Evolutionary conservation across 805 yeast genomes (phyloP), one percentile per base, ranked within the genome.

Genomic region (Schizosaccharomyces octosporus): DNA sequence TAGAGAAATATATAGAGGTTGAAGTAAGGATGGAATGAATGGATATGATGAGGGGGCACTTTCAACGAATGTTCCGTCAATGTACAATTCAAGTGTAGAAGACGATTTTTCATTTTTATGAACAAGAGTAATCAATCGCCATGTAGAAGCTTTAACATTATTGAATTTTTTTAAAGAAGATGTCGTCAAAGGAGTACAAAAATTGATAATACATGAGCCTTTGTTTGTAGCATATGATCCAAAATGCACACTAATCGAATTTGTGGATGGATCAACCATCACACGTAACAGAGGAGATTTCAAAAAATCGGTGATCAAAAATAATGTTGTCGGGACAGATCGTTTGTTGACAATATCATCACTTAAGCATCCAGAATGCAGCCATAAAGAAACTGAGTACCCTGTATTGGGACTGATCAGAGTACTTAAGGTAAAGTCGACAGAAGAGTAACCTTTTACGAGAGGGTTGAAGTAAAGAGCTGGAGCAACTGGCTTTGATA

Each of bases 311-410:
- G 57, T 17, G 31, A 51, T 7, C 19, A 29, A 29, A 24, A 51
- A 24, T 19, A 51, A 13, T 4, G 57, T 51, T 7, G 36, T 51
- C 11, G 57, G 57, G 36, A 29, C 31, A 51, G 9, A 51, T 2
- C 13, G 6, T 17, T n/a, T 45, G 21, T 21, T 51, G 15, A 17
- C 13, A 24, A 24, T 5, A 29, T 7, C n/a, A 11, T 24, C 19
- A 24, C 5, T 21, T 13, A 57, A 17, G 45, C n/a, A 29, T n/a
- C 19, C 48, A 7, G 43, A n/a, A 11, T 41, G 17, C 5, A 59
- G n/a, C 61, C 61, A 59, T n/a, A 59, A 24, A n/a, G 61, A 41
- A 24, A 59, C 19, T 7, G 61, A 21, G 36, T 59, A 59, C 17
- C 61, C 61, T 15, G 41, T 29, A 19, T 17, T 41, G 41, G 19